A percentile compares a stretch with the other conserved stretches of the same genome.
Conservation (phyloP, 169 alveolate species). For the Besnoitia besnoiti region DNA sequence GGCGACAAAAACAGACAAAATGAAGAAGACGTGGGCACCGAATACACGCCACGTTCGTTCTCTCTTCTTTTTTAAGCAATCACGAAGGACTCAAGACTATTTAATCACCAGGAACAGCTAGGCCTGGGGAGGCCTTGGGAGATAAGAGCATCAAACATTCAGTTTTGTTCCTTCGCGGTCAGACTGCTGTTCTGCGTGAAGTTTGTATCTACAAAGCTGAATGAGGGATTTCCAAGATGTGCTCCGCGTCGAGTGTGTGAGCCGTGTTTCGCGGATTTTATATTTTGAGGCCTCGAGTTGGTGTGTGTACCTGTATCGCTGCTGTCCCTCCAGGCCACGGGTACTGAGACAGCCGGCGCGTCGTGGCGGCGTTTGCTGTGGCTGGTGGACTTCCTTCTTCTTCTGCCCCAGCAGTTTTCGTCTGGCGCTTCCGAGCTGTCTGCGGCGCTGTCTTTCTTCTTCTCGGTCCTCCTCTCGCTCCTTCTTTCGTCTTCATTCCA, state of each 20-base stretch:
- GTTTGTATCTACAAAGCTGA: too few relatives aligned
- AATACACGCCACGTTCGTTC: background rate
- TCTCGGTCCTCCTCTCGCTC: background rate
- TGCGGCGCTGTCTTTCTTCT: background rate
- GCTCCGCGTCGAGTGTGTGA: too few relatives aligned
- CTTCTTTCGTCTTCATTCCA: constrained; percentile 13
- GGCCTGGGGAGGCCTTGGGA: too few relatives aligned
- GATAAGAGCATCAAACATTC: too few relatives aligned
- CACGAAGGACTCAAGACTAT: background rate
- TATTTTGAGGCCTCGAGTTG: background rate
- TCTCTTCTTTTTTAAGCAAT: too few relatives aligned
- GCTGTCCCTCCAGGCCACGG: background rate
- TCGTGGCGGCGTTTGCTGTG: background rate
- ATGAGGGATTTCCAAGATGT: background rate
- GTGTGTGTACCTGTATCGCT: background rate
- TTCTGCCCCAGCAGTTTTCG: constrained; percentile 15
- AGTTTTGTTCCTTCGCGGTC: too few relatives aligned
- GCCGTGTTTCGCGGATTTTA: too few relatives aligned
- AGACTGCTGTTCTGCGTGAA: too few relatives aligned
- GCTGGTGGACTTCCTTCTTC: background rate
- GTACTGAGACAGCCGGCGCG: background rate
- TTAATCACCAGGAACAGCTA: too few relatives aligned
- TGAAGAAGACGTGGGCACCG: too few relatives aligned
- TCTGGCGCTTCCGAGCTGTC: background rate
- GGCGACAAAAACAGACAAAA: too few relatives aligned